Base-by-base conservation (phyloP, 441 rosid species). In the Gossypium lobatum region DNA sequence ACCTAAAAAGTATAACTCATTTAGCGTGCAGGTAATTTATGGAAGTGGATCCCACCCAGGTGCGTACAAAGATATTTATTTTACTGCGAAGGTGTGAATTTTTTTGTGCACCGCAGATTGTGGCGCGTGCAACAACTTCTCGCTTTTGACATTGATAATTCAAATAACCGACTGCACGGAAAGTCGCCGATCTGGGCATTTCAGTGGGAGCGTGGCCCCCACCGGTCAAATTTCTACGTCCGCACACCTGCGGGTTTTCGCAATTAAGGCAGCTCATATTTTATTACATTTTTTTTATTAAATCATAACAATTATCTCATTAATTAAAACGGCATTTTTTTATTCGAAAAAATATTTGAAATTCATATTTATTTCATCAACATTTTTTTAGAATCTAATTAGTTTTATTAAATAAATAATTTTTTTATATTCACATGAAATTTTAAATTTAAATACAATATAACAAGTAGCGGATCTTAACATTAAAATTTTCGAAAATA, bases 141-240 rank as follows among this genome's bases (percentile, higher is more conserved):
- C 6, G 1, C 31, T 26, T 10, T 21, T 57, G 28, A 57, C 31
- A 10, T 57, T 20, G 26, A 18, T 18, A 21, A 23, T 23, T 23
- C 11, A 34, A 28, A 8, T 2, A 37, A 8, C 68, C 7, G 3
- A 10, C 25, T 14, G 48, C 63, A 10, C 34, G 23, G 66, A 34
- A 64, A 64, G 34, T 64, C 11, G 31, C 18, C 31, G 26, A 64
- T 21, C 11, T 20, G 55, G 70, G 70, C 55, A 18, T 45, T 34
- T 11, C 17, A 21, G 10, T 6, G 5, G 34, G 37, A 14, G 9
- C 70, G 54, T 57, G 74, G 74, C 9, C 54, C 63, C 74, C 63
- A 70, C 39, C 65, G 14, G 39, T 71, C 74, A 58, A 71, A 58
- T 58, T 17, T 55, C 64, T 31, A 54, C 64, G 21, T 28, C 25